These are phyloP conservation scores for Pseudogymnoascus sp. DNA, from an alignment of 2,329 filamentous ascomycete species.

Conservation along the genomic window DNA sequence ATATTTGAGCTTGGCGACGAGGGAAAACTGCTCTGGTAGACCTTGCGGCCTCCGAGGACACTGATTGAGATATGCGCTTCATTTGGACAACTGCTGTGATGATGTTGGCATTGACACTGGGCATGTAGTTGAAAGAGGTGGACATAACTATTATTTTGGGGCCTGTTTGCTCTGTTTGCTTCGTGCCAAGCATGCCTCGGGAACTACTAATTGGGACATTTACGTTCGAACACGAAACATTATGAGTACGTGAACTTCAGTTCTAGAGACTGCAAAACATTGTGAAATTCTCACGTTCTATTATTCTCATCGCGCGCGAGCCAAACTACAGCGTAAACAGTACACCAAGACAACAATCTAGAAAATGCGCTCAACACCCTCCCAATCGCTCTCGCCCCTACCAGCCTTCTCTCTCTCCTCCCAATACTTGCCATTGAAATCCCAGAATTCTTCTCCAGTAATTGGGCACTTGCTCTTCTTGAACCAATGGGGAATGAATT, in stretches of 20 bases:
- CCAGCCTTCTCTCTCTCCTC: constrained; percentile 36
- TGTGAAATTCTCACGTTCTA: not conserved
- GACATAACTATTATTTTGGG: not conserved
- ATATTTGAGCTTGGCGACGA: not conserved
- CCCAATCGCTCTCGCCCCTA: constrained; percentile 22
- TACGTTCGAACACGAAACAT: not conserved
- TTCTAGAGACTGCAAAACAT: not conserved
- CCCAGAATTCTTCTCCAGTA: constrained; percentile 87
- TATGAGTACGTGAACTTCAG: not conserved
- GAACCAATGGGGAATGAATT: constrained; percentile 85
- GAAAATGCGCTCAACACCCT: constrained; percentile 29
- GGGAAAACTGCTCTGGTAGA: constrained; percentile 12
- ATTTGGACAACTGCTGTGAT: constrained; percentile 16
- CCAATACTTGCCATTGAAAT: constrained; percentile 88
- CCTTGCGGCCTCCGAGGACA: constrained; percentile 12
- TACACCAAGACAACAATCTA: not conserved
- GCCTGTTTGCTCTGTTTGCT: constrained; percentile 7
- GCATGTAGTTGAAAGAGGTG: not conserved
- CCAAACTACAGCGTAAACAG: not conserved
- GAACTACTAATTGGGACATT: not conserved
- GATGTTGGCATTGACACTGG: not conserved
- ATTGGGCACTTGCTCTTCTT: constrained; percentile 60
- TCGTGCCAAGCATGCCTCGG: constrained; percentile 2
- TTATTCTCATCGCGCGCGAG: not conserved
- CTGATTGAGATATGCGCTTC: constrained; percentile 25